These are phyloP conservation scores for cucumber (Cucumis sativus) DNA, from an alignment of 306 rosid species.

Conservation along the genomic window DNA sequence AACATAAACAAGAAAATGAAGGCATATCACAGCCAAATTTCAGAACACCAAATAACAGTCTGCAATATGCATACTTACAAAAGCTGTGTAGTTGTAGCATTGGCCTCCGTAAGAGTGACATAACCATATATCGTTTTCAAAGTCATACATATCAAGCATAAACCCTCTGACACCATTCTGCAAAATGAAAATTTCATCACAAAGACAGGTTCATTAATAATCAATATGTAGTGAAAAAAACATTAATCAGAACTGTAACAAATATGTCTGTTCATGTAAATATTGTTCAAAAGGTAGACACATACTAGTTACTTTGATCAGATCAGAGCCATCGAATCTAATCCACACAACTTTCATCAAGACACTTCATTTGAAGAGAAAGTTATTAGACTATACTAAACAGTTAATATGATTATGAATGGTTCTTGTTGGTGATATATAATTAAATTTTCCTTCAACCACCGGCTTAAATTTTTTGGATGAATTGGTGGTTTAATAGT, in stretches of 20 bases:
- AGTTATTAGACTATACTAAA: background rate
- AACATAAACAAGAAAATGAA: background rate
- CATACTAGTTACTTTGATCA: background rate
- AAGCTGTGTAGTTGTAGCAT: conserved; percentile 79
- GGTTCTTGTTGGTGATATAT: too few species aligned
- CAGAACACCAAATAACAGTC: background rate
- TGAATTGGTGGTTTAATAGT: too few species aligned
- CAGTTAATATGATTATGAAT: background rate
- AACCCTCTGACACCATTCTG: conserved; percentile 86
- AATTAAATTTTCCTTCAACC: too few species aligned
- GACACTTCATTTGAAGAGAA: background rate
- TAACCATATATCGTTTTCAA: conserved; percentile 65
- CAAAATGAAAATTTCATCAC: conserved; percentile 9
- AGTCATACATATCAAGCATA: conserved; percentile 92
- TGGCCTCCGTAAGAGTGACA: conserved; percentile 68
- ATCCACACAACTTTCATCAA: background rate
- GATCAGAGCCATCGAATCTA: background rate
- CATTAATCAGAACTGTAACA: background rate
- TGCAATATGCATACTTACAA: conserved; percentile 41
- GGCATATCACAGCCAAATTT: background rate
- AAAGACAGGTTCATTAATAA: background rate
- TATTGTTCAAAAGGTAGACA: background rate
- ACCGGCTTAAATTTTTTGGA: too few species aligned
- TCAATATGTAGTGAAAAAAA: background rate
- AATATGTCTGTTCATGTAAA: background rate